Percentiles rank a stretch among this genome's conserved stretches.
These are phyloP conservation scores for Cynanchum wilfordii DNA, from an alignment of 257 asterid species.

Conservation along the genomic window DNA sequence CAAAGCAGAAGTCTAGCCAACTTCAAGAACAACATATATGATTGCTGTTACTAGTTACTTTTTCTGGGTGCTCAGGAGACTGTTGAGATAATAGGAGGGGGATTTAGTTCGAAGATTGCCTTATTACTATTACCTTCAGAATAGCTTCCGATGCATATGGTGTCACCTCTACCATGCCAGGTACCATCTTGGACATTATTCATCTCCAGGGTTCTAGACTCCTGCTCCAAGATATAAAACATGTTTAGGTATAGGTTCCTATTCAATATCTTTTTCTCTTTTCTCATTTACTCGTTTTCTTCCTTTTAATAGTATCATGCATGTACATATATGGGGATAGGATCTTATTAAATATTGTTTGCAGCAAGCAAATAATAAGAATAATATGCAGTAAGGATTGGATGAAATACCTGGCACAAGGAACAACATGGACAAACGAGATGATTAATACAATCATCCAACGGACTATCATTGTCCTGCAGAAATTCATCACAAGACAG, in stretches of 20 bases:
- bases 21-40: slow-evolving; percentile 17
- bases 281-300: neutral
- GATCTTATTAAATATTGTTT: neutral
- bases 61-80: slow-evolving; percentile 38
- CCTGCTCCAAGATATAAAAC: slow-evolving; percentile 43
- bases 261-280: neutral
- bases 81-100: slow-evolving; percentile 39
- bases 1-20: neutral
- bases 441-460: slow-evolving; percentile 80
- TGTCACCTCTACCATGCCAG: slow-evolving; percentile 97
- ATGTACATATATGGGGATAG: neutral
- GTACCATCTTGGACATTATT: slow-evolving; percentile 90
- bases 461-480: slow-evolving; percentile 68
- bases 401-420: slow-evolving; percentile 66
- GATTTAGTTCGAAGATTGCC: slow-evolving; percentile 29
- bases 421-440: slow-evolving; percentile 87
- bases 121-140: slow-evolving; percentile 31
- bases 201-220: slow-evolving; percentile 92
- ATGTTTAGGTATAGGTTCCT: neutral
- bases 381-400: neutral
- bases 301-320: no score
- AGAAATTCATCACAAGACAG: slow-evolving; percentile 10
- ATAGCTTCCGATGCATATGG: slow-evolving; percentile 69
- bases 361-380: neutral
- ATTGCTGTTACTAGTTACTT: slow-evolving; percentile 20